Evolutionary conservation across 345 rosid species (phyloP).

Genomic region (Durio zibethinus): DNA sequence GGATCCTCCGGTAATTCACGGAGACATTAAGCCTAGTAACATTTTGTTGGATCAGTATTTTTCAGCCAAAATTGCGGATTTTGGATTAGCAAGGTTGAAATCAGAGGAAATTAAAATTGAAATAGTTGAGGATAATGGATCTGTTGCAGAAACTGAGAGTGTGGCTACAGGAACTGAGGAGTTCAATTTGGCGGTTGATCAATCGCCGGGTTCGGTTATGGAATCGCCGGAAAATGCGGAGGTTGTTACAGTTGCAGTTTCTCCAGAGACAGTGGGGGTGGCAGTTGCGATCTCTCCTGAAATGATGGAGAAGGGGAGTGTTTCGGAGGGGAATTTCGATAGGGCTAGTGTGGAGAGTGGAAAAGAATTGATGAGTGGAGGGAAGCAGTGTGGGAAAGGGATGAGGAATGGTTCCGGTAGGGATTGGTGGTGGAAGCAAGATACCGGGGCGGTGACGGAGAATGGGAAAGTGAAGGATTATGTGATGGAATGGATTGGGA

Average conservation of each 20-base stretch:
- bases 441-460: constrained; percentile 31
- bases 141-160: constrained; percentile 70
- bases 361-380: constrained; percentile 20
- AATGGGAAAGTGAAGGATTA: constrained; percentile 66
- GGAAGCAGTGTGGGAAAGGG: constrained; percentile 31
- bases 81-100: constrained; percentile 79
- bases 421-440: constrained; percentile 77
- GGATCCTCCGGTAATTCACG: constrained; percentile 75
- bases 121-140: constrained; percentile 56
- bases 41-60: constrained; percentile 65
- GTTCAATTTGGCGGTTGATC: constrained; percentile 49
- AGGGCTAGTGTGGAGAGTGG: constrained; percentile 35
- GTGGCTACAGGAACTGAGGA: constrained; percentile 70
- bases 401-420: constrained; percentile 33
- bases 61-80: constrained; percentile 74
- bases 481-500: constrained; percentile 93
- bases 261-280: constrained; percentile 41
- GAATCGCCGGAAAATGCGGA: constrained; percentile 49
- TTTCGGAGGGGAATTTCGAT: constrained; percentile 32
- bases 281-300: constrained; percentile 30
- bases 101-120: constrained; percentile 40
- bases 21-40: constrained; percentile 89
- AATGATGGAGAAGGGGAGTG: constrained; percentile 25
- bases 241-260: constrained; percentile 22
- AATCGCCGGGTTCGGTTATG: constrained; percentile 43